phyloP scores from a whole-genome alignment of 805 yeast genomes.

The Metschnikowia kofuensis region DNA sequence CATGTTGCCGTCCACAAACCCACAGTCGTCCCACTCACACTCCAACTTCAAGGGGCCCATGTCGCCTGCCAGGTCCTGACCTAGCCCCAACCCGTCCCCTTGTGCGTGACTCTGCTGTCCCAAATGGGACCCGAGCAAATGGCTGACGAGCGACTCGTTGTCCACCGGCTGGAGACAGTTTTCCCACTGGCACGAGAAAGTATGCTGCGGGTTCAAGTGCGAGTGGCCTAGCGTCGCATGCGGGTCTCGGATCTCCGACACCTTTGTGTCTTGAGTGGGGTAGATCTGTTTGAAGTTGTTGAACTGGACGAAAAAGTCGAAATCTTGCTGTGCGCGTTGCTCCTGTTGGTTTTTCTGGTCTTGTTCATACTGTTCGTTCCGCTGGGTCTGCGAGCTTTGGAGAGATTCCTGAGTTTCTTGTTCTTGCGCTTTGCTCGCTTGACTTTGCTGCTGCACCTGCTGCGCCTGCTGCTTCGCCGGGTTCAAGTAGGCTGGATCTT shows the following conservation, averaged over 20 bases:
- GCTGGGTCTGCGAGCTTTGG: too few relatives aligned
- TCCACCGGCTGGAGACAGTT: conserved; percentile 48
- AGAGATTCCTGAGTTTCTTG: background rate
- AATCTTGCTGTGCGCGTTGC: conserved; percentile 25
- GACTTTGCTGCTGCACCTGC: background rate
- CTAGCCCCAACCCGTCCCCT: conserved; percentile 26
- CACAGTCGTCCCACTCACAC: conserved; percentile 81
- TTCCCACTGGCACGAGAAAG: conserved; percentile 62
- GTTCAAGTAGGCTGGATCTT: too few relatives aligned
- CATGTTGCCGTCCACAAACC: conserved; percentile 51
- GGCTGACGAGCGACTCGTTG: conserved; percentile 30
- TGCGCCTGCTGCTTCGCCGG: background rate
- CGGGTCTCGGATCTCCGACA: conserved; percentile 1
- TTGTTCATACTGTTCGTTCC: too few relatives aligned
- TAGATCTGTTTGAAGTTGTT: conserved; percentile 26
- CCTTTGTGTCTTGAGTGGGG: conserved; percentile 2
- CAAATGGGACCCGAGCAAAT: conserved; percentile 49
- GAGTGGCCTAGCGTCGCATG: background rate
- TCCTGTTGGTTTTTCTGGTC: too few relatives aligned
- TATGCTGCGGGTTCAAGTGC: background rate
- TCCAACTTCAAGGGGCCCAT: conserved; percentile 22
- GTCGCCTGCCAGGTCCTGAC: conserved; percentile 25
- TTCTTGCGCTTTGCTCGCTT: background rate
- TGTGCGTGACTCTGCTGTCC: too few relatives aligned
- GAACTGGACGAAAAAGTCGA: conserved; percentile 37